Conservation (phyloP, 805 yeast species). For the Yarrowia sp. region DNA sequence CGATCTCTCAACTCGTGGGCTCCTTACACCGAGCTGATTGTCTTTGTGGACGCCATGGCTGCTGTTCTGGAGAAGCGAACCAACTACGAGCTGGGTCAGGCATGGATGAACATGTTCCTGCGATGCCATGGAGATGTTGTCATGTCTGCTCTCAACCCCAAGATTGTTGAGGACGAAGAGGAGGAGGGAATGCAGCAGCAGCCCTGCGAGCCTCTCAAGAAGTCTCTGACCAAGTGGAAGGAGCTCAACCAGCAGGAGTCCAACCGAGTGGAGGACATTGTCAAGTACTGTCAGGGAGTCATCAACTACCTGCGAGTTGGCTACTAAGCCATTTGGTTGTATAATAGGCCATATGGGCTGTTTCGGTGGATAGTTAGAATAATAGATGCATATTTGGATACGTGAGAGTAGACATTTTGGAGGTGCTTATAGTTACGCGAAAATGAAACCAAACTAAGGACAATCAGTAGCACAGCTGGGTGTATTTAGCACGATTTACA, state of each 20-base stretch:
- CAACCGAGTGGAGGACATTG: constrained; percentile 58
- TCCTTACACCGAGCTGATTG: constrained; percentile 63
- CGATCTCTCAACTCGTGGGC: constrained; percentile 63
- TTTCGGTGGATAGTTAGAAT: not conserved
- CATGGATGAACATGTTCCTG: constrained; percentile 70
- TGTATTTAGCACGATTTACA: not conserved
- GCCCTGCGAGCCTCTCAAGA: constrained; percentile 10
- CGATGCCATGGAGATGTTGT: constrained; percentile 82
- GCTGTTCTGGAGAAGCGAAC: constrained; percentile 53
- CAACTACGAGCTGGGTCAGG: constrained; percentile 77
- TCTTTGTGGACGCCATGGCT: constrained; percentile 65
- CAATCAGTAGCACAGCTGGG: too few species aligned
- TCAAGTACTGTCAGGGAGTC: constrained; percentile 80
- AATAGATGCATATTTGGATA: not conserved
- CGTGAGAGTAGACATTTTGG: too few species aligned
- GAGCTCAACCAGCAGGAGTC: constrained; percentile 42
- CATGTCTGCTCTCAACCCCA: constrained; percentile 30
- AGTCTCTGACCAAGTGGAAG: constrained; percentile 51
- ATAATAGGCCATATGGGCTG: not conserved
- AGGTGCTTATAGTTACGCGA: too few species aligned
- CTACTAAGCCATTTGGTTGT: too few species aligned
- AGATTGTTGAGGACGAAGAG: constrained; percentile 24
- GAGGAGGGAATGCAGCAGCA: constrained; percentile 30
- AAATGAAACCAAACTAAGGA: too few species aligned
- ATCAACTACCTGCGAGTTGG: constrained; percentile 49